Base-by-base conservation (phyloP, 192 early-diverging fungal species). In the Coemansia sp. region DNA sequence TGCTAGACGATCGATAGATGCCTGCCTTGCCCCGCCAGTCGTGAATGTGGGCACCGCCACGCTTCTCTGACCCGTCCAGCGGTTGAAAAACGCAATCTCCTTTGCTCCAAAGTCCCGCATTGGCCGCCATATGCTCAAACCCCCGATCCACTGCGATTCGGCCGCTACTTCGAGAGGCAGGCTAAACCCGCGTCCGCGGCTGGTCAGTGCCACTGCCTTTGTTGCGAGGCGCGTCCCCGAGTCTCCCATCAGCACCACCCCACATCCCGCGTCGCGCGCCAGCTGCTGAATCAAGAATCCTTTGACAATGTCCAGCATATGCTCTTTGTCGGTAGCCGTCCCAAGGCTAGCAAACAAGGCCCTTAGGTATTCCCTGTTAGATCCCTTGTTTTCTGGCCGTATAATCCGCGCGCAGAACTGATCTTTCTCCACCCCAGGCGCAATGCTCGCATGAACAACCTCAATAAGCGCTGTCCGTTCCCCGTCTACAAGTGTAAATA, bases 151-250 rank as follows among this genome's bases (percentile, higher is more conserved):
- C 7, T 56, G 31, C 8, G 78, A 74, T 50, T 88, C 85, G 7
- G 83, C 62, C 0, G 87, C 83, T 6, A 90, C 86, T 48, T 94
- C 93, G 10, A 90, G 64, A 5, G 93, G 90, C 24, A 96, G 66
- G 25, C 85, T 88, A 60, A 88, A 90, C n/a, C 95, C 95, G 30
- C 92, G 88, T 10, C 95, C 95, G 56, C 90, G 88, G 41, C 90
- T 88, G 26, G 91, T 93, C 38, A 87, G 60, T 7, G 92, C 73
- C 38, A 98, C 86, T 23, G 89, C 85, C 56, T 86, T 86, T 38
- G 90, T 85, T 0, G 94, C 92, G 25, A 93, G 75, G 26, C 90
- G 84, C 3, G 93, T 94, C 7, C 87, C 85, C 30, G 88, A 90
- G 68, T 93, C 90, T 9, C 89, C 95, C 54, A 93, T 67, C 19